Evolutionary conservation across 768 basidiomycete genomes (phyloP).

Genomic region (Termitomyces sp.): DNA sequence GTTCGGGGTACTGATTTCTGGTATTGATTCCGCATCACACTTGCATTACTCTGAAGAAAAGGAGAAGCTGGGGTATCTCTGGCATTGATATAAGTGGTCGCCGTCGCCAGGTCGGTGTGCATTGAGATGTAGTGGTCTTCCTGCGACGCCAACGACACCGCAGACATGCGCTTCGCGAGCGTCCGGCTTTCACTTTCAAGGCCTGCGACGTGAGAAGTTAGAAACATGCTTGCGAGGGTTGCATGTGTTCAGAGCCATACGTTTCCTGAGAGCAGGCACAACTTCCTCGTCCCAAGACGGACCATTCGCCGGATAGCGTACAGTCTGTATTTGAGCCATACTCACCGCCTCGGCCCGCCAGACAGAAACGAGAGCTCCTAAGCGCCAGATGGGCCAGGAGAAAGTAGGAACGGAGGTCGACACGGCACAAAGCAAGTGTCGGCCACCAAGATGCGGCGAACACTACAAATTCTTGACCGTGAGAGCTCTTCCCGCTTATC

Average conservation of each 20-base stretch:
- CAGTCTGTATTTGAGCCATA: slow-evolving; percentile 42
- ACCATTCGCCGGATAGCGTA: slow-evolving; percentile 28
- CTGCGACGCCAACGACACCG: slow-evolving; percentile 57
- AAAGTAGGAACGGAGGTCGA: background rate
- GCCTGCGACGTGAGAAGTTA: slow-evolving; percentile 36
- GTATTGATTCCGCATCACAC: slow-evolving; percentile 10
- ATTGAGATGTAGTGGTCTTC: slow-evolving; percentile 32
- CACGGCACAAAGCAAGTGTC: slow-evolving; percentile 7
- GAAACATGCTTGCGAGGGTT: slow-evolving; percentile 4
- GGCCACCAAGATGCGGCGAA: slow-evolving; percentile 12
- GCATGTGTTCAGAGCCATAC: slow-evolving; percentile 35
- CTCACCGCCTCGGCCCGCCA: slow-evolving; percentile 4
- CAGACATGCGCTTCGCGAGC: slow-evolving; percentile 73
- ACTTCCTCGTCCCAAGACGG: slow-evolving; percentile 81
- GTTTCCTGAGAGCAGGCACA: slow-evolving; percentile 75
- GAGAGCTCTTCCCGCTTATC: slow-evolving; percentile 5
- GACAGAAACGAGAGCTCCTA: slow-evolving; percentile 3
- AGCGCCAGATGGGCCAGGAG: slow-evolving; percentile 1
- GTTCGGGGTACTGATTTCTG: slow-evolving; percentile 11
- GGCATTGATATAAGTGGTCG: background rate
- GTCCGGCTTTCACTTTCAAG: slow-evolving; percentile 76
- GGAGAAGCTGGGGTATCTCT: slow-evolving; percentile 11
- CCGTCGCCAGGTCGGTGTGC: slow-evolving; percentile 10
- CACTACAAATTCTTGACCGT: slow-evolving; percentile 12
- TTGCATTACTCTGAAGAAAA: slow-evolving; percentile 19